Evolutionary conservation across 345 rosid genomes (phyloP).

Genomic region (Gossypium mustelinum): DNA sequence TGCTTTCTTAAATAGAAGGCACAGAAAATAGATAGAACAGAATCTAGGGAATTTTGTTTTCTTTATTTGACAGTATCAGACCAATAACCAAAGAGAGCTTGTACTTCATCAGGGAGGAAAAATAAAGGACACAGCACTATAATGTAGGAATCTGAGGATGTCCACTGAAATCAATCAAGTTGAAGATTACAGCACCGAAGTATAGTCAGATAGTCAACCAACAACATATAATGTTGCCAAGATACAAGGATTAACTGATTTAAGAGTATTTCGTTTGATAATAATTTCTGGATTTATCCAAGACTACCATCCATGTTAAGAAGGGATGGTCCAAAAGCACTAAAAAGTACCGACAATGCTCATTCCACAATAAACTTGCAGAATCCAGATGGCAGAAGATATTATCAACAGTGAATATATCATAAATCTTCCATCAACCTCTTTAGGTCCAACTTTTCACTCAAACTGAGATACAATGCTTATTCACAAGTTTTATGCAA

Average conservation of each 20-base stretch:
- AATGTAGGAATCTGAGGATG: background rate
- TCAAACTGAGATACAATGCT: background rate
- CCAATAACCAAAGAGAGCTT: background rate
- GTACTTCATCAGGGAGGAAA: too few species aligned
- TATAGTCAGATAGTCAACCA: background rate
- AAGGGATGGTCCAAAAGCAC: conserved; percentile 3
- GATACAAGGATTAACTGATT: background rate
- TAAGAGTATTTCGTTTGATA: conserved; percentile 2
- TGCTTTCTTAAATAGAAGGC: background rate
- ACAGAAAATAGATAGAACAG: background rate
- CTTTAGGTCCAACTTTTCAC: background rate
- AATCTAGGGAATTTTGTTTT: background rate
- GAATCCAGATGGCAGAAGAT: background rate
- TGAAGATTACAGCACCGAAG: background rate
- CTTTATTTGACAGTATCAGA: background rate
- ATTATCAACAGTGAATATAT: background rate
- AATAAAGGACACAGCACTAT: background rate
- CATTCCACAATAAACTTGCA: background rate
- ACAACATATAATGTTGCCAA: background rate
- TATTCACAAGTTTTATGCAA: background rate
- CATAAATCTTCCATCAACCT: background rate
- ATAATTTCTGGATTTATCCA: background rate
- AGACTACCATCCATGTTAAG: background rate
- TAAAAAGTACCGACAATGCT: background rate
- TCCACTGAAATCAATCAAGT: background rate